These are phyloP conservation scores for Bruguiera parviflora DNA, from an alignment of 345 rosid species.

Conservation along the genomic window DNA sequence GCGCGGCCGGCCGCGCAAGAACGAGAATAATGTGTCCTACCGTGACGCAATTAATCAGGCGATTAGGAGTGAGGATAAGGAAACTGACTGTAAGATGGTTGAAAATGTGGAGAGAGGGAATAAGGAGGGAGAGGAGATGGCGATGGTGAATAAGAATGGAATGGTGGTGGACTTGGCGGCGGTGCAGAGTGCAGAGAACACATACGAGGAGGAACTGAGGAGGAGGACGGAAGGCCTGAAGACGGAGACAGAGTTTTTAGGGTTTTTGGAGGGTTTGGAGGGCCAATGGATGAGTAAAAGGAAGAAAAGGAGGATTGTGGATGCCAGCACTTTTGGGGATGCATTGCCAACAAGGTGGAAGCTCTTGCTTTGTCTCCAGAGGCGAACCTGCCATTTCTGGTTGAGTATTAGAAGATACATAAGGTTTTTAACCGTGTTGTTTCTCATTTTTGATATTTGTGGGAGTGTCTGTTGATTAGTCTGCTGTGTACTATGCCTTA, in stretches of 20 bases:
- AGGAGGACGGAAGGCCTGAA: slow-evolving; percentile 46
- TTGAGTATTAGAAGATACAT: slow-evolving; percentile 56
- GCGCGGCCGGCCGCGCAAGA: slow-evolving; percentile 64
- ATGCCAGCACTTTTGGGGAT: slow-evolving; percentile 50
- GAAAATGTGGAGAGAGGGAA: slow-evolving; percentile 3
- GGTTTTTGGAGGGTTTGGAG: slow-evolving; percentile 45
- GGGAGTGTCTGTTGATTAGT: no score
- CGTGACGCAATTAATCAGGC: slow-evolving; percentile 14
- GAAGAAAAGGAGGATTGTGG: slow-evolving; percentile 62
- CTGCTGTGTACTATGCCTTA: not conserved
- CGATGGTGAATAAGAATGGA: slow-evolving; percentile 19
- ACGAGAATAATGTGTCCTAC: slow-evolving; percentile 10
- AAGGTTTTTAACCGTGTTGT: slow-evolving; percentile 43
- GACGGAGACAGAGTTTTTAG: slow-evolving; percentile 45
- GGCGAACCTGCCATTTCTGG: slow-evolving; percentile 40
- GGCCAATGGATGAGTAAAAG: slow-evolving; percentile 65
- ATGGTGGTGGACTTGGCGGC: slow-evolving; percentile 29
- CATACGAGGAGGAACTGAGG: slow-evolving; percentile 53
- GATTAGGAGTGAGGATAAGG: not conserved
- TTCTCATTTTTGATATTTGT: not conserved
- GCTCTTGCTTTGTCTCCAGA: slow-evolving; percentile 57
- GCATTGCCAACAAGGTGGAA: slow-evolving; percentile 64
- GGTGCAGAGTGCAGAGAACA: slow-evolving; percentile 38
- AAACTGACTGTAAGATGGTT: not conserved
- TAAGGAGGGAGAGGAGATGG: slow-evolving; percentile 3